Conservation (phyloP, 768 basidiomycete genomes). For the Leccinum disarticulatum region DNA sequence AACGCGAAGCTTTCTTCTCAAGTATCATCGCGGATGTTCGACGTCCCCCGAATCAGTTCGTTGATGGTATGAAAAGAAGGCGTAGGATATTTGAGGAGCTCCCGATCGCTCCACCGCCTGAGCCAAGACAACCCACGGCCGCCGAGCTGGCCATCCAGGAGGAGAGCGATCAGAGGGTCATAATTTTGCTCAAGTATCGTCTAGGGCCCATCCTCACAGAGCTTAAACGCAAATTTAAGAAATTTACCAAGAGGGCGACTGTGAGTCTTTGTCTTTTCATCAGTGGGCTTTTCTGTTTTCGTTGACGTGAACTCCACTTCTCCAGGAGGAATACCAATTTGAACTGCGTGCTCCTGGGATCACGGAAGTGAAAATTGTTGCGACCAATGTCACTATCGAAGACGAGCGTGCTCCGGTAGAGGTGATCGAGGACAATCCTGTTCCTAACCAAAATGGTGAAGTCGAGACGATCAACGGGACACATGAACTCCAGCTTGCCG, state of each 20-base stretch:
- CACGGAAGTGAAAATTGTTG: slow-evolving; percentile 35
- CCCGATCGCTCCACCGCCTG: slow-evolving; percentile 85
- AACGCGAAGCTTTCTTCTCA: slow-evolving; percentile 75
- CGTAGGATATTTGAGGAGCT: slow-evolving; percentile 84
- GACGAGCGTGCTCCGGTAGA: slow-evolving; percentile 45
- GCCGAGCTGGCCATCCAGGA: slow-evolving; percentile 82
- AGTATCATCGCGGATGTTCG: slow-evolving; percentile 66
- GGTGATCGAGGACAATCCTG: slow-evolving; percentile 35
- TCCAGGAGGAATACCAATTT: slow-evolving; percentile 75
- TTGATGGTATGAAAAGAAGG: slow-evolving; percentile 81
- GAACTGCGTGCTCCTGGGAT: slow-evolving; percentile 34
- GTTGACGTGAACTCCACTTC: slow-evolving; percentile 11
- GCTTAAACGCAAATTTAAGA: slow-evolving; percentile 89
- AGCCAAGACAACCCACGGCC: slow-evolving; percentile 77
- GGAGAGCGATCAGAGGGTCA: slow-evolving; percentile 74
- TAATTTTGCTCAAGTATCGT: slow-evolving; percentile 85
- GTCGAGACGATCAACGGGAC: slow-evolving; percentile 44
- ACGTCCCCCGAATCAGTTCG: slow-evolving; percentile 82
- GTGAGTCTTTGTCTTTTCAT: slow-evolving; percentile 43
- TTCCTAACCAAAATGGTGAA: slow-evolving; percentile 20
- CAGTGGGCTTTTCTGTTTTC: not conserved
- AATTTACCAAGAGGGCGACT: slow-evolving; percentile 77
- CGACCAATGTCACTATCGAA: slow-evolving; percentile 39
- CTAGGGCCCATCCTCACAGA: slow-evolving; percentile 88
- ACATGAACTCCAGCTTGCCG: slow-evolving; percentile 17